Base-by-base conservation (phyloP, 116 monocot species). In the Phalaenopsis hybrid region DNA sequence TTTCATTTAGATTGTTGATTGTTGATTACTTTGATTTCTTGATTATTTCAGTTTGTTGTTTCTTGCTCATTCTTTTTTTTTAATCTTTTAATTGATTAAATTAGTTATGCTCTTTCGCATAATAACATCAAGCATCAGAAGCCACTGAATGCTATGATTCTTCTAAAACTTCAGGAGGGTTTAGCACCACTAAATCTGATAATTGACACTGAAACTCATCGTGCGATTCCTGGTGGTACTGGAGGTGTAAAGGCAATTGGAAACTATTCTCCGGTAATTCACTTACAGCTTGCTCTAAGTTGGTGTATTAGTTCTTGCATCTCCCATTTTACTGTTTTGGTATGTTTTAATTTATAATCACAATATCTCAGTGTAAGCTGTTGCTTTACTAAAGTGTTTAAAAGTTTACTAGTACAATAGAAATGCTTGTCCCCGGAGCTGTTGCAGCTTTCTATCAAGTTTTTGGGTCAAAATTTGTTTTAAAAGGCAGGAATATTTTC, bases 191-290 rank as follows among this genome's bases (percentile, higher is more conserved):
- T 95, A 72, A 89, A 91, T 81, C 83, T 92, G 81, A 58, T 95
- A 72, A 89, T 92, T 59, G 95, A 91, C 76, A 84, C 81, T 61
- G 86, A 92, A 45, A 86, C 79, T 51, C 92, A 89, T 84, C 90
- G 95, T 65, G 95, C 95, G 46, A 81, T 90, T 67, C 92, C 86
- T 81, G 95, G 95, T 79, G 95, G 95, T 31, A 95, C 95, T 79
- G 92, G 95, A 51, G 89, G 87, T 28, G 82, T 95, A 67, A 95
- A 95, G 81, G 85, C 88, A 52, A 91, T 92, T 63, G 92, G 92
- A 70, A 95, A 95, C 87, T 95, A 95, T 88, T 89, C 95, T 82
- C 84, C 92, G 70, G 95, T 95, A 92, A 23, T 50, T 28, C 44
- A 25, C 48, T 25, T 65, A 65, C 65, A 6, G 25, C 21, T 65